A percentile compares a stretch with the other conserved stretches of the same genome.
Evolutionary conservation across 164 flowering plant genomes (phyloP).

Genomic region (Liriodendron chinense): DNA sequence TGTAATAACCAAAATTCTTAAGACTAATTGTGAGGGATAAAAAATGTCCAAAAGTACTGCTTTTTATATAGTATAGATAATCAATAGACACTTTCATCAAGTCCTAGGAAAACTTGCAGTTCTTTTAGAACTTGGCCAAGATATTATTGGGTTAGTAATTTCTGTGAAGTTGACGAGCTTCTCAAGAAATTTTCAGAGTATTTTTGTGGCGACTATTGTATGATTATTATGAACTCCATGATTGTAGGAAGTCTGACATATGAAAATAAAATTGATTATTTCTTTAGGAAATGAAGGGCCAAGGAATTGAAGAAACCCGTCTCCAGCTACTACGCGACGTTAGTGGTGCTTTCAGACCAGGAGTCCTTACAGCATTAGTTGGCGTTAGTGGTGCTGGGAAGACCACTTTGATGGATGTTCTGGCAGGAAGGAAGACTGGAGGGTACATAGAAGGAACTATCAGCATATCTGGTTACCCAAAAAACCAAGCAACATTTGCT

Average conservation of each 20-base stretch:
- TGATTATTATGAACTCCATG: not conserved
- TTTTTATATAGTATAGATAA: too few species aligned
- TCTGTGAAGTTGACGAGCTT: not conserved
- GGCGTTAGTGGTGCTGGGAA: constrained; percentile 77
- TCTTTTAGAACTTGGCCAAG: not conserved
- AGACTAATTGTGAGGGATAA: too few species aligned
- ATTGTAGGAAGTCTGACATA: not conserved
- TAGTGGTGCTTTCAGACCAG: constrained; percentile 68
- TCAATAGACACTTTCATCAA: too few species aligned
- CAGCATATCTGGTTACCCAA: constrained; percentile 55
- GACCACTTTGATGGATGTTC: constrained; percentile 72
- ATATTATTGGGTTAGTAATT: too few species aligned
- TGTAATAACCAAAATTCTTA: too few species aligned
- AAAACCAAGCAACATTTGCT: constrained; percentile 60
- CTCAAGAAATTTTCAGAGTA: too few species aligned
- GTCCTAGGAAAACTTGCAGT: not conserved
- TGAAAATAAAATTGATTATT: not conserved
- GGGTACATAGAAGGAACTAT: constrained; percentile 60
- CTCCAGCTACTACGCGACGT: constrained; percentile 56
- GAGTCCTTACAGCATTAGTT: constrained; percentile 56
- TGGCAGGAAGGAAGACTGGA: constrained; percentile 66
- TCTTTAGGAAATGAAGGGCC: constrained; percentile 55
- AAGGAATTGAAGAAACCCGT: constrained; percentile 46
- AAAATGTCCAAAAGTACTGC: too few species aligned
- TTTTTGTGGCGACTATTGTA: not conserved